Percentiles rank a stretch among this genome's conserved stretches.
phyloP scores from a whole-genome alignment of 768 basidiomycete genomes.

The Termitomyces sp. region DNA sequence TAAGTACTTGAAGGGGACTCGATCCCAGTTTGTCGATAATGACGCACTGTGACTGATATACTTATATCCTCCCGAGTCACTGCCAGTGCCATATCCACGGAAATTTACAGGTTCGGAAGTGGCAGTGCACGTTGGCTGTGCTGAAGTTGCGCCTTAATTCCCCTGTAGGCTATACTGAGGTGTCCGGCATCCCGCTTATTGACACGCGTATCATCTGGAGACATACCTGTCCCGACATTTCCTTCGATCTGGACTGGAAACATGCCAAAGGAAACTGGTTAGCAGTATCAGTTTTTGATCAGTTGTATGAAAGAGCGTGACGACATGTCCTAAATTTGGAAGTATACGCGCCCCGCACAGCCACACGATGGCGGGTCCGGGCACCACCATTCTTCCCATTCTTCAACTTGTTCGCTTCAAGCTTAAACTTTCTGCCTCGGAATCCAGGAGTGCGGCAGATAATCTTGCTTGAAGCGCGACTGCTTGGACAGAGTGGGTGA shows the following conservation, averaged over 20 bases:
- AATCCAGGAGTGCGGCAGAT: not conserved
- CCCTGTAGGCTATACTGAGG: conserved; percentile 12
- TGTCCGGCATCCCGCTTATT: conserved; percentile 7
- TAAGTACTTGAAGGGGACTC: not conserved
- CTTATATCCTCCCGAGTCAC: conserved; percentile 6
- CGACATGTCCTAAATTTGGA: conserved; percentile 3
- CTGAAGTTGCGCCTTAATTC: not conserved
- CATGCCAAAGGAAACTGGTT: conserved; percentile 1
- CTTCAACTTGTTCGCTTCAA: conserved; percentile 2
- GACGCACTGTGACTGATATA: conserved; percentile 6
- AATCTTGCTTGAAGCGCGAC: not conserved
- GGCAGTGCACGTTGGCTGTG: not conserved
- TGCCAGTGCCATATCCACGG: not conserved
- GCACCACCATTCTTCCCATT: not conserved
- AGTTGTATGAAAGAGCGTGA: not conserved
- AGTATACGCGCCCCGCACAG: conserved; percentile 4
- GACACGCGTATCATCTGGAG: conserved; percentile 9
- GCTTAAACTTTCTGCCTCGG: not conserved
- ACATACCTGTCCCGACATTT: conserved; percentile 2
- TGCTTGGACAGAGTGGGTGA: not conserved
- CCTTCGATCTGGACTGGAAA: not conserved
- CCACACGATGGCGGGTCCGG: not conserved
- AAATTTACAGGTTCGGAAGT: too few species aligned
- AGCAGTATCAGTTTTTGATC: conserved; percentile 4
- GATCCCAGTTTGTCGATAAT: not conserved